phyloP scores from a whole-genome alignment of 2,329 filamentous ascomycete species.

The Chaetomium sp. region DNA sequence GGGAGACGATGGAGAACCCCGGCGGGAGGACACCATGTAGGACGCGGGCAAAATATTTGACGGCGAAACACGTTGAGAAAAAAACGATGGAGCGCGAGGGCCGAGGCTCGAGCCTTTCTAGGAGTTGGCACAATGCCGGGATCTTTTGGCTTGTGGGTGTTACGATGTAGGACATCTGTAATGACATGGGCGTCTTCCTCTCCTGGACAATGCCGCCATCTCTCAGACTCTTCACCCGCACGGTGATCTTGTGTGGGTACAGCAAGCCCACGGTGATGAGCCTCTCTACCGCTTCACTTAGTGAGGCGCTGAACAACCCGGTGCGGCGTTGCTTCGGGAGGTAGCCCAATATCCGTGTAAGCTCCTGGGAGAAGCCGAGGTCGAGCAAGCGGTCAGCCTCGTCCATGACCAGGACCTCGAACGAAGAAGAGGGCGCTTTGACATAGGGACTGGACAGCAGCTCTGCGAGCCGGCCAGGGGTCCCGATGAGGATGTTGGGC shows the following conservation, averaged over 20 bases:
- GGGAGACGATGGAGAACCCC: conserved; percentile 70
- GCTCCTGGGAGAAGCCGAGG: conserved; percentile 87
- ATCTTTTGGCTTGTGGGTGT: conserved; percentile 79
- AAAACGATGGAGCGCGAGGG: conserved; percentile 90
- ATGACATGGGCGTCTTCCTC: conserved; percentile 83
- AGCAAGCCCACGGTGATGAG: conserved; percentile 88
- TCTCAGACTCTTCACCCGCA: conserved; percentile 79
- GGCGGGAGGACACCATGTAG: conserved; percentile 72
- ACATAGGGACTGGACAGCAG: conserved; percentile 84
- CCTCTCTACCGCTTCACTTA: conserved; percentile 93
- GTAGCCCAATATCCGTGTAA: conserved; percentile 80
- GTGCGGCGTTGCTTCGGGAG: conserved; percentile 93
- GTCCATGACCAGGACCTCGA: conserved; percentile 89
- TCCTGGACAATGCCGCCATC: conserved; percentile 70
- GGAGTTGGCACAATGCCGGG: conserved; percentile 69
- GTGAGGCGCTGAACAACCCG: conserved; percentile 89
- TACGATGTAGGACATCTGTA: conserved; percentile 87
- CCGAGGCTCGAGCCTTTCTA: conserved; percentile 68
- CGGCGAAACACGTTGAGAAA: conserved; percentile 88
- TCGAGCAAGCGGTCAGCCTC: conserved; percentile 93
- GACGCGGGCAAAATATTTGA: conserved; percentile 89
- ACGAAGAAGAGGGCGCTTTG: conserved; percentile 83
- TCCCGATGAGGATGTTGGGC: conserved; percentile 87
- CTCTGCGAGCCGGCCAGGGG: conserved; percentile 86
- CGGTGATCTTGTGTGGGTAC: conserved; percentile 92